Conservation (phyloP, 2,329 filamentous ascomycete species). For the Trichoderma lentiforme region DNA sequence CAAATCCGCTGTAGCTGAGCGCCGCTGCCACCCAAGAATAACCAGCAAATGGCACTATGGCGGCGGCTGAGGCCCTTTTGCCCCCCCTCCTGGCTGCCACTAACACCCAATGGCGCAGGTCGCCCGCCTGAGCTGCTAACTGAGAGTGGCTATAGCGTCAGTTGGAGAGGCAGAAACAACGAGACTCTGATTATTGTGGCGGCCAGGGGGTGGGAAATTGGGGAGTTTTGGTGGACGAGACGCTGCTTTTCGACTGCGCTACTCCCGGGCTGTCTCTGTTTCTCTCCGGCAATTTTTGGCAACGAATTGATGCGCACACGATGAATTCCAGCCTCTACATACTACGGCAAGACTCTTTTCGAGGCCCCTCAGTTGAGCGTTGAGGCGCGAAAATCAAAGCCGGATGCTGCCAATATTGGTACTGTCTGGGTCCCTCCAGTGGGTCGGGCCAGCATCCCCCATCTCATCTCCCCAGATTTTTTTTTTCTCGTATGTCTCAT, state of each 20-base stretch:
- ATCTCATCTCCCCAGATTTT: constrained; percentile 1
- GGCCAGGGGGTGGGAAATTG: constrained; percentile 9
- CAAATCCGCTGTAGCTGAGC: neutral
- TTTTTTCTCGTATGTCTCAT: constrained; percentile 9
- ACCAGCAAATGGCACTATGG: constrained; percentile 3
- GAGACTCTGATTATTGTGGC: neutral
- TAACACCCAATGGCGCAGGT: constrained; percentile 14
- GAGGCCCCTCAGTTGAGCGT: neutral
- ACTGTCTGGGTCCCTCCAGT: neutral
- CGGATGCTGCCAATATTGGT: neutral
- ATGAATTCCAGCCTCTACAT: neutral
- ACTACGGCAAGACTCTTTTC: neutral
- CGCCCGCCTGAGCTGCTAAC: constrained; percentile 6
- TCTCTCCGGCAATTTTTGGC: neutral
- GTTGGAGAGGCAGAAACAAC: neutral
- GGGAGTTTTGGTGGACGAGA: neutral
- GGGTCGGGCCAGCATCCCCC: neutral
- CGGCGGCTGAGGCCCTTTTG: constrained; percentile 8
- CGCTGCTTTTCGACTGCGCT: neutral
- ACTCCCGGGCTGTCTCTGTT: neutral
- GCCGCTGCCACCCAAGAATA: neutral
- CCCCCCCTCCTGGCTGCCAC: neutral
- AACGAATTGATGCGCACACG: neutral
- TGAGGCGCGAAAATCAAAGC: constrained; percentile 4
- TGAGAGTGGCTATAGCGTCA: constrained; percentile 8